Conservation (phyloP, 306 rosid genomes). For the Cicer pinnatifidum region DNA sequence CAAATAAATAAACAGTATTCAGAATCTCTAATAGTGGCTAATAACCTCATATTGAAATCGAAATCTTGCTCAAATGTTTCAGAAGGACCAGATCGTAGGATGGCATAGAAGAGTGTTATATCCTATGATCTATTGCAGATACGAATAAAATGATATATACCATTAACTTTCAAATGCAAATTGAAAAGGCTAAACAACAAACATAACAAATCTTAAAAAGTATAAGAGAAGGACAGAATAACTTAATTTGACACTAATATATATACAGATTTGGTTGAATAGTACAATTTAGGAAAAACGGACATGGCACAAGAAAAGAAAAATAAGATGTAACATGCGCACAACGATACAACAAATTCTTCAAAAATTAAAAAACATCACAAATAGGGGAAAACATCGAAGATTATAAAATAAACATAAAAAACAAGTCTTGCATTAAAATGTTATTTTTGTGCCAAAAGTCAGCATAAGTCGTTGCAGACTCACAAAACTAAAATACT, state of each 20-base stretch:
- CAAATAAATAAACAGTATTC: constrained; percentile 36
- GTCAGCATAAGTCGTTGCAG: constrained; percentile 11
- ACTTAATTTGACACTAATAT: constrained; percentile 9
- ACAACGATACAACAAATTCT: background rate
- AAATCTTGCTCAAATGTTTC: constrained; percentile 1
- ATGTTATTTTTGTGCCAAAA: constrained; percentile 10
- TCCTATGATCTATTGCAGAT: constrained; percentile 20
- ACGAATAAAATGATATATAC: background rate
- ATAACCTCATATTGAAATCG: constrained; percentile 28
- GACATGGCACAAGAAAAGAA: constrained; percentile 8
- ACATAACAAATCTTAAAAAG: background rate
- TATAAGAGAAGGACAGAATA: constrained; percentile 22
- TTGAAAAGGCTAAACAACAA: background rate
- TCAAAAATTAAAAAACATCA: background rate
- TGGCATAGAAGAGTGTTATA: constrained; percentile 2
- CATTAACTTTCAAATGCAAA: background rate
- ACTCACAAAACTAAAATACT: background rate
- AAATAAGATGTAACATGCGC: background rate
- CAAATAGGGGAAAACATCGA: background rate
- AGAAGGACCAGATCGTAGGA: constrained; percentile 36
- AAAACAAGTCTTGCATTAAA: constrained; percentile 22
- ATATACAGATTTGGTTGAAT: background rate
- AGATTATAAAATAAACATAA: constrained; percentile 16
- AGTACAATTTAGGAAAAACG: background rate
- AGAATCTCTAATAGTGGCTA: constrained; percentile 30